A percentile compares a stretch with the other conserved stretches of the same genome.
phyloP scores from a whole-genome alignment of 1,284 basidiomycete genomes.

The Trichosporon sp. region DNA sequence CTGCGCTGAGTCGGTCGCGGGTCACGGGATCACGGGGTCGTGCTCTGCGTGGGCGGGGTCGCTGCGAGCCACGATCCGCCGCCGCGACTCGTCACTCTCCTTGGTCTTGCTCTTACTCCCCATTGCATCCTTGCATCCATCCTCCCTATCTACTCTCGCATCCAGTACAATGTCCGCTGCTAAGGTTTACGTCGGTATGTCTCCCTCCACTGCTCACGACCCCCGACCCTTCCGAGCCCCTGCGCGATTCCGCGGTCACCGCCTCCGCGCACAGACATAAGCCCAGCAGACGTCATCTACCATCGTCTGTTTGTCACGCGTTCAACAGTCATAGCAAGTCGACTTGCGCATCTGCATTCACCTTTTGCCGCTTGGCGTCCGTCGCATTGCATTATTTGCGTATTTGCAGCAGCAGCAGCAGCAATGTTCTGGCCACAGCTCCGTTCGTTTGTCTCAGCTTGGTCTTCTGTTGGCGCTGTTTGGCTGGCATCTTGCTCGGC shows the following conservation, averaged over 20 bases:
- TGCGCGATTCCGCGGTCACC: neutral
- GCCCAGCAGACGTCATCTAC: neutral
- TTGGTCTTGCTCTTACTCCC: slow-evolving; percentile 2
- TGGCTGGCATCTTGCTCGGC: neutral
- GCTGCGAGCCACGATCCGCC: slow-evolving; percentile 2
- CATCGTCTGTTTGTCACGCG: neutral
- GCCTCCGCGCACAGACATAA: neutral
- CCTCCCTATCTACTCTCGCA: neutral
- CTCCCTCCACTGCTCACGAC: neutral
- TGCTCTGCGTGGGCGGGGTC: neutral
- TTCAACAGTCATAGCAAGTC: neutral
- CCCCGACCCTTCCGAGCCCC: neutral
- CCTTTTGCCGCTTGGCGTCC: neutral
- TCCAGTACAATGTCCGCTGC: slow-evolving; percentile 20
- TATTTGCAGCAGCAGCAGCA: neutral
- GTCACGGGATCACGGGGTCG: neutral
- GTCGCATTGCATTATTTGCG: neutral
- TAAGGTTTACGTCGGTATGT: slow-evolving; percentile 26
- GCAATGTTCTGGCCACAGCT: neutral
- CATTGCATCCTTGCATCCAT: slow-evolving; percentile 9
- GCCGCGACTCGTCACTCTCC: neutral
- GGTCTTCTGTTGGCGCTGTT: neutral
- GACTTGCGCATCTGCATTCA: neutral
- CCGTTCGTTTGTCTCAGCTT: neutral
- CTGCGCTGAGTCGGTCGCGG: neutral